Conservation (phyloP, 192 early-diverging fungal genomes). For the Glomus cerebriforme region DNA sequence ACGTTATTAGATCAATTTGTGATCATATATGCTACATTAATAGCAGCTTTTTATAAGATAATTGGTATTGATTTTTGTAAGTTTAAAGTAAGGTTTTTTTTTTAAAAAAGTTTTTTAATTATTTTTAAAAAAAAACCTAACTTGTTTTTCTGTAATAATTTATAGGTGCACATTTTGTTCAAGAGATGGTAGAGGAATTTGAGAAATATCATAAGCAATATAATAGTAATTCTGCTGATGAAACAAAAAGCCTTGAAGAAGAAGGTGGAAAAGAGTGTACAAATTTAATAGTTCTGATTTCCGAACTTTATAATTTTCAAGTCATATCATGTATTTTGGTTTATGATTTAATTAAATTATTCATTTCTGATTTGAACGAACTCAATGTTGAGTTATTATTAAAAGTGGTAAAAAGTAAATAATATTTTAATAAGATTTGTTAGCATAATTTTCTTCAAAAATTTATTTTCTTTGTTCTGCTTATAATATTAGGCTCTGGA, state of each 20-base stretch:
- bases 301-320: constrained; percentile 90
- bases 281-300: constrained; percentile 79
- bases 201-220: constrained; percentile 57
- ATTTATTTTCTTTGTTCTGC: background rate
- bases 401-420: constrained; percentile 70
- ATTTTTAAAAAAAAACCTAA: too few species aligned
- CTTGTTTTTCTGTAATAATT: constrained; percentile 4
- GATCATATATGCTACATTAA: constrained; percentile 84
- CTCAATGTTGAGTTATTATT: constrained; percentile 88
- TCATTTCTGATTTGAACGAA: constrained; percentile 74
- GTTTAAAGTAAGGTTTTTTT: constrained; percentile 38
- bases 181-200: constrained; percentile 72
- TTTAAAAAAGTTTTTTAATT: constrained; percentile 26
- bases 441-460: background rate
- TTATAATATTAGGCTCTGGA: constrained; percentile 59
- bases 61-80: constrained; percentile 87
- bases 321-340: constrained; percentile 82
- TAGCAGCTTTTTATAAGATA: constrained; percentile 76
- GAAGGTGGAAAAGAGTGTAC: constrained; percentile 67
- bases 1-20: constrained; percentile 92
- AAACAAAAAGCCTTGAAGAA: constrained; percentile 43
- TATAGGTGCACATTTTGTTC: constrained; percentile 69
- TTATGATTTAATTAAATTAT: constrained; percentile 80
- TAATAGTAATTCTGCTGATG: constrained; percentile 41
- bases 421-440: background rate